Evolutionary conservation across 1,284 basidiomycete genomes (phyloP).

Genomic region (Tilletia indica): DNA sequence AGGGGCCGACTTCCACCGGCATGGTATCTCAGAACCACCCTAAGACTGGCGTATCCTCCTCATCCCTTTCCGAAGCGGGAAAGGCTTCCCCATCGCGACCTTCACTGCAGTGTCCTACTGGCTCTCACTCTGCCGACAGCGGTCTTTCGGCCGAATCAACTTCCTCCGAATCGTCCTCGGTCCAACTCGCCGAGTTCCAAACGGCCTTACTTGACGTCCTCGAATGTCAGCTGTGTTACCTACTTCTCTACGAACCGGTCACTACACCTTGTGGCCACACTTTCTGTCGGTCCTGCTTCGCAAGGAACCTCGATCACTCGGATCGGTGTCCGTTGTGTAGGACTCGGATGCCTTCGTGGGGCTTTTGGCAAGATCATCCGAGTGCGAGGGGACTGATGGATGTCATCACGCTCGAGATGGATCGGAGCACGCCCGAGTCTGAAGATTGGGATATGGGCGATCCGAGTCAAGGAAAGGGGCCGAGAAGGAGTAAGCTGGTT

Average conservation of each 20-base stretch:
- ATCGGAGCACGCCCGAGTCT: background rate
- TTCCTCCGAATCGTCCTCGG: conserved; percentile 11
- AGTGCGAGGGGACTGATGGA: conserved; percentile 35
- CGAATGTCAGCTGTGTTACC: conserved; percentile 86
- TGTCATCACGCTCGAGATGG: conserved; percentile 29
- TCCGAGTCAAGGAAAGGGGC: no score
- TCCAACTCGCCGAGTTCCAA: conserved; percentile 26
- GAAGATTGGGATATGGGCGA: no score
- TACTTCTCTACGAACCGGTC: conserved; percentile 76
- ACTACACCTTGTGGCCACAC: conserved; percentile 95
- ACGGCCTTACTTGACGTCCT: conserved; percentile 69
- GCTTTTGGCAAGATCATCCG: conserved; percentile 73
- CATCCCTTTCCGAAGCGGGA: no score
- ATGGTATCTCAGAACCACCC: no score
- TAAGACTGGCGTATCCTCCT: no score
- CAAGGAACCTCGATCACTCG: conserved; percentile 82
- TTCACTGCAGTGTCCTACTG: no score
- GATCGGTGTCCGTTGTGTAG: conserved; percentile 81
- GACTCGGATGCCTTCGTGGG: conserved; percentile 69
- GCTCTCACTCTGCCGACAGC: background rate
- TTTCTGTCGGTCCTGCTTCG: conserved; percentile 83
- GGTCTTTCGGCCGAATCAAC: background rate
- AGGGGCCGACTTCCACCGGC: no score
- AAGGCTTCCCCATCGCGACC: no score
- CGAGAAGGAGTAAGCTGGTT: no score